Conservation (phyloP, 2,329 filamentous ascomycete genomes). For the Epichloe hybrida region DNA sequence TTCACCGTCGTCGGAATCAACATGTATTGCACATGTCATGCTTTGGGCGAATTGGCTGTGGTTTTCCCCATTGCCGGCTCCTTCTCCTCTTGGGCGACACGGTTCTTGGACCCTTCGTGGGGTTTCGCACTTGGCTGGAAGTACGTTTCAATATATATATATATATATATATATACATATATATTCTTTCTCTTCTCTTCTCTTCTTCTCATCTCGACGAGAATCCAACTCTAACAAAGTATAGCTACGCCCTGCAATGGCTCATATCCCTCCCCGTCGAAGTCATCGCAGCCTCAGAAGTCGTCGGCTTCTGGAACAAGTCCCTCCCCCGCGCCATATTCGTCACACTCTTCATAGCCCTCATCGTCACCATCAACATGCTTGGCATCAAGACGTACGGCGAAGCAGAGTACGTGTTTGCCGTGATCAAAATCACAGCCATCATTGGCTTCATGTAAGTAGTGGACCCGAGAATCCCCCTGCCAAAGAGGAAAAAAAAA, state of each 20-base stretch:
- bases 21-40: slow-evolving; percentile 85
- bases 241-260: slow-evolving; percentile 72
- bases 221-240: too few relatives aligned
- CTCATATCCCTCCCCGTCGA: slow-evolving; percentile 70
- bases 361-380: slow-evolving; percentile 71
- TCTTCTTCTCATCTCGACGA: neutral
- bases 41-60: slow-evolving; percentile 81
- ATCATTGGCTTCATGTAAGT: slow-evolving; percentile 77
- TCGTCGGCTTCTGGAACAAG: slow-evolving; percentile 66
- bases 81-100: slow-evolving; percentile 82
- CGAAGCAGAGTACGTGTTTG: slow-evolving; percentile 79
- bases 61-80: slow-evolving; percentile 83
- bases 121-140: slow-evolving; percentile 95
- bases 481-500: too few relatives aligned
- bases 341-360: slow-evolving; percentile 65
- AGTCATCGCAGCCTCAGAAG: slow-evolving; percentile 75
- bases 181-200: too few relatives aligned
- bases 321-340: slow-evolving; percentile 54
- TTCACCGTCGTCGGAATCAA: slow-evolving; percentile 69
- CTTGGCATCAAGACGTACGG: slow-evolving; percentile 83
- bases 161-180: too few relatives aligned
- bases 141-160: slow-evolving; percentile 27
- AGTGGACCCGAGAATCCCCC: neutral
- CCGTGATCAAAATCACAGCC: slow-evolving; percentile 72
- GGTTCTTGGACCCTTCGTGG: slow-evolving; percentile 88